Base-by-base conservation (phyloP, 495 filamentous ascomycete species). In the Aspergillus sparsus region DNA sequence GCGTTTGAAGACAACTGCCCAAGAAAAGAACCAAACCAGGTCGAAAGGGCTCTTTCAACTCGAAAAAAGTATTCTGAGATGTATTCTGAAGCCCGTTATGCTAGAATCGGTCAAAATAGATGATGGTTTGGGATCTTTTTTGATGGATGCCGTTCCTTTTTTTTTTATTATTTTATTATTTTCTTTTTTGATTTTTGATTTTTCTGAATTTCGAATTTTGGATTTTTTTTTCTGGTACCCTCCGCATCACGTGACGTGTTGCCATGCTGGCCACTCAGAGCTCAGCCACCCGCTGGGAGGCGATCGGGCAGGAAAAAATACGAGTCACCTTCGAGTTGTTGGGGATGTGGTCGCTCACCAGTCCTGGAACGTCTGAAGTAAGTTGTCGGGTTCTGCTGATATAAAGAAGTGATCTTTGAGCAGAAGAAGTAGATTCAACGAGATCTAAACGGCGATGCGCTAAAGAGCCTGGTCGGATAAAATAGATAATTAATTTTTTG, bases 111-210 rank as follows among this genome's bases (percentile, higher is more conserved):
- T 52, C 56, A 53, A 58, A 58, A 61, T 63, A 62, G 49, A 50
- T 57, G 57, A 52, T 58, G 57, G 57, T 63, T 61, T 62, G 61
- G 34, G 57, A 56, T 58, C 53, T 47, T 52, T 32, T 41, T 52
- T 41, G 64, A 62, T 66, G 61, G 55, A 45, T 51, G 49, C 58
- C 55, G 55, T 64, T 54, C 49, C 55, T 62, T 62, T 66, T 63
- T 66, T 63, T 66, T 59, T 50, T 60, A 33, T 62, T 58, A 55
- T 61, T 55, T 57, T 56, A 45, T 51, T 63, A 61, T 62, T 64
- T 63, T 63, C 55, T 63, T 63, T 59, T 62, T 62, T 52, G 60
- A 57, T 61, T 60, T 66, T 56, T 21, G 42, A 55, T 21, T 61
- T 61, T 66, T 59, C 49, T 55, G 60, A 52, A 62, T 49, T 62